A percentile compares a stretch with the other conserved stretches of the same genome.
phyloP scores from a whole-genome alignment of 2,329 filamentous ascomycete species.

The Aureobasidium lini region DNA sequence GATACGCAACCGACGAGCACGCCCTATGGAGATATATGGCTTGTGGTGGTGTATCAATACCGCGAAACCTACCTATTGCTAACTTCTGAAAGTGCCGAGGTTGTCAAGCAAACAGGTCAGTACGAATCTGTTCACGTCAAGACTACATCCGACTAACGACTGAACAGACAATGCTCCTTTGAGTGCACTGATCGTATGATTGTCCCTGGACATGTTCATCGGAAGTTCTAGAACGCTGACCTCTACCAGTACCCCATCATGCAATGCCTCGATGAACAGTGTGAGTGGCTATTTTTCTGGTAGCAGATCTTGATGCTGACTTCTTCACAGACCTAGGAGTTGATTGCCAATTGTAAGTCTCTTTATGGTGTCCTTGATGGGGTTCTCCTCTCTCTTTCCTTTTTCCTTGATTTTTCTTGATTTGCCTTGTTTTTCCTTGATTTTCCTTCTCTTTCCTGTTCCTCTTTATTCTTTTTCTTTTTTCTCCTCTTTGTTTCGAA shows the following conservation, averaged over 20 bases:
- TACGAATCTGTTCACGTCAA: neutral
- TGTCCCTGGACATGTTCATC: constrained; percentile 16
- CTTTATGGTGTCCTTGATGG: too few species aligned
- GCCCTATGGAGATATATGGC: too few species aligned
- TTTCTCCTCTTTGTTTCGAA: too few species aligned
- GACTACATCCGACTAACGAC: neutral
- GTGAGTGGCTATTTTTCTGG: neutral
- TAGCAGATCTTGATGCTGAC: constrained; percentile 50
- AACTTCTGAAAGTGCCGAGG: constrained; percentile 54
- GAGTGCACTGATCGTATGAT: constrained; percentile 62
- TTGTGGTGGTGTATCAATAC: too few species aligned
- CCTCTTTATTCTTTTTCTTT: too few species aligned
- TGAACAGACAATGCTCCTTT: constrained; percentile 57
- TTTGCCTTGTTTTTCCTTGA: too few species aligned
- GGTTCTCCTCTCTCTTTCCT: too few species aligned
- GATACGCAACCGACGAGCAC: too few species aligned
- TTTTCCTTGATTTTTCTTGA: too few species aligned
- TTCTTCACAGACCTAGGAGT: constrained; percentile 56
- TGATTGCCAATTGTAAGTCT: constrained; percentile 64
- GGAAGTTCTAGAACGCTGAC: neutral
- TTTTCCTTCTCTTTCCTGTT: too few species aligned
- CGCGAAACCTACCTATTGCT: too few species aligned
- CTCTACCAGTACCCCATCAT: constrained; percentile 46
- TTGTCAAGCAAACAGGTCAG: constrained; percentile 75
- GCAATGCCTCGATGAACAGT: constrained; percentile 84